Evolutionary conservation across 2,329 filamentous ascomycete species (phyloP).

Genomic region (Trichoderma afroharzianum): DNA sequence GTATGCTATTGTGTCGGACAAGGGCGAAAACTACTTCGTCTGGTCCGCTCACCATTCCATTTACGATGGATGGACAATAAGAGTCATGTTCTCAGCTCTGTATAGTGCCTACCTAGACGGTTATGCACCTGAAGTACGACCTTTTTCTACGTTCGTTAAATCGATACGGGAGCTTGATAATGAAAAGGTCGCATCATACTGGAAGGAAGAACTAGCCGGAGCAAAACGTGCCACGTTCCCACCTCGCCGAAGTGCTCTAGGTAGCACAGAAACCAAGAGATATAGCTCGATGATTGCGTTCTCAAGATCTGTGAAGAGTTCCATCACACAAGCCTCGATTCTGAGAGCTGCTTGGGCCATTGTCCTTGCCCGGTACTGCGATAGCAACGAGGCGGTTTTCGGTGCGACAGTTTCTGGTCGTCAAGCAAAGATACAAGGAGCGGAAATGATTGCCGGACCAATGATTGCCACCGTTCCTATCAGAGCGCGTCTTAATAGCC

Average conservation of each 20-base stretch:
- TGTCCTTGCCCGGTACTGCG: conserved; percentile 36
- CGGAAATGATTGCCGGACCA: conserved; percentile 20
- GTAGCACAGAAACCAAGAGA: background rate
- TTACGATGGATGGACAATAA: conserved; percentile 29
- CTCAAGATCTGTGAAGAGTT: conserved; percentile 6
- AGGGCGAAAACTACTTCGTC: conserved; percentile 19
- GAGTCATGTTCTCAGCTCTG: conserved; percentile 19
- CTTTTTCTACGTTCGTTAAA: conserved; percentile 8
- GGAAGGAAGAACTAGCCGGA: conserved; percentile 16
- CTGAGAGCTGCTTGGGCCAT: conserved; percentile 30
- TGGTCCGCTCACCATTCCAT: conserved; percentile 28
- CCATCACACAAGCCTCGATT: conserved; percentile 23
- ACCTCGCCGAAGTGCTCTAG: background rate
- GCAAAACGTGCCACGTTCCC: conserved; percentile 18
- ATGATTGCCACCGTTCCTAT: conserved; percentile 16
- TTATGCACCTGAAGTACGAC: background rate
- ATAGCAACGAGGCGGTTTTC: conserved; percentile 21
- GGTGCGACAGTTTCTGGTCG: conserved; percentile 22
- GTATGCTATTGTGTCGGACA: background rate
- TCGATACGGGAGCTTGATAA: conserved; percentile 31
- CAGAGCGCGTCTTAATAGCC: conserved; percentile 1
- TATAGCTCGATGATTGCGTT: background rate
- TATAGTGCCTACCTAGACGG: conserved; percentile 9
- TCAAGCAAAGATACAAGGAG: conserved; percentile 19
- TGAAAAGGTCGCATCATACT: background rate